Evolutionary conservation across 352 stramenopile species (phyloP).

Genomic region (Pythium vanterpoolii): DNA sequence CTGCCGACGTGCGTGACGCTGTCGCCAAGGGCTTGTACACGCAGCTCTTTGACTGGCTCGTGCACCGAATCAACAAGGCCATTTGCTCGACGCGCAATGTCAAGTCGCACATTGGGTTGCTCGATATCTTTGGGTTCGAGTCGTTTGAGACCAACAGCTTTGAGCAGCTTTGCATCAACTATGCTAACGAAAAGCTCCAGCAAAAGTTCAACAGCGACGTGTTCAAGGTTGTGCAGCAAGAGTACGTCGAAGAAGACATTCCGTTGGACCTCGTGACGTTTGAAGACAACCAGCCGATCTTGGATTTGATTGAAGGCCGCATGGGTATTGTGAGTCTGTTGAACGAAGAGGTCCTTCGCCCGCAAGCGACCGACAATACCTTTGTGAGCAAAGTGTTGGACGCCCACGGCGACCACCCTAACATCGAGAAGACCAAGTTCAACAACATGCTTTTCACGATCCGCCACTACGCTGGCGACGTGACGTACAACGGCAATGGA

Average conservation of each 20-base stretch:
- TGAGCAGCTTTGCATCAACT: slow-evolving; percentile 97
- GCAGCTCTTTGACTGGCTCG: slow-evolving; percentile 89
- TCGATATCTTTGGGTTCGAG: slow-evolving; percentile 99
- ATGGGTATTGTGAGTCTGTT: slow-evolving; percentile 93
- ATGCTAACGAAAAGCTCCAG: slow-evolving; percentile 95
- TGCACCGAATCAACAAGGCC: slow-evolving; percentile 86
- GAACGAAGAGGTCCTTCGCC: slow-evolving; percentile 90
- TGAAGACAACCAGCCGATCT: slow-evolving; percentile 91
- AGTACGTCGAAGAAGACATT: slow-evolving; percentile 97
- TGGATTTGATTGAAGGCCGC: slow-evolving; percentile 91
- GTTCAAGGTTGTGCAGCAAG: slow-evolving; percentile 95
- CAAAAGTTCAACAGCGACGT: slow-evolving; percentile 94
- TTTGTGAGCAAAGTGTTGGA: slow-evolving; percentile 86
- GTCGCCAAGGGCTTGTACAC: slow-evolving; percentile 93
- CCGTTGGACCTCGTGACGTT: slow-evolving; percentile 92
- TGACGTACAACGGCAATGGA: slow-evolving; percentile 95
- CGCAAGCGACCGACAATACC: slow-evolving; percentile 66
- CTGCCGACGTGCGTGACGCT: slow-evolving; percentile 84
- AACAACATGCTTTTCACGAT: slow-evolving; percentile 85
- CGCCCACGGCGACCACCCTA: slow-evolving; percentile 71
- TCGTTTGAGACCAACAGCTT: slow-evolving; percentile 95
- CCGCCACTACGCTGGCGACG: slow-evolving; percentile 91
- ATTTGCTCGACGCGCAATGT: slow-evolving; percentile 87
- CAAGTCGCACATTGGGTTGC: slow-evolving; percentile 87
- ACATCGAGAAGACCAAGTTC: slow-evolving; percentile 82